A percentile compares a stretch with the other conserved stretches of the same genome.
Evolutionary conservation across 2,329 filamentous ascomycete genomes (phyloP).

Genomic region (Rutstroemia sp.): DNA sequence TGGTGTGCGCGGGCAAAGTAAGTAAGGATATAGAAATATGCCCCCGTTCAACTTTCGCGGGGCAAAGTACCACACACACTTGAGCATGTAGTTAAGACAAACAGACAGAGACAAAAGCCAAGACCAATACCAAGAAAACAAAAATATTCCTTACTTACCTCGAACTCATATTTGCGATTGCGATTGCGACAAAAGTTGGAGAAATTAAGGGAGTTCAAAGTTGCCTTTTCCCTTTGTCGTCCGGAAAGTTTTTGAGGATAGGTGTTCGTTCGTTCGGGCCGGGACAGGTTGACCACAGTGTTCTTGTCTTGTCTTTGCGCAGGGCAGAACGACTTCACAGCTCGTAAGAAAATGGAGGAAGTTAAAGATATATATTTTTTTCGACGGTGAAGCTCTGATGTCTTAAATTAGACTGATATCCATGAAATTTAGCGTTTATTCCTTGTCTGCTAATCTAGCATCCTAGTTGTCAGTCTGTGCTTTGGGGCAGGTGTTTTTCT

Average conservation of each 20-base stretch:
- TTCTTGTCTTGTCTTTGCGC: no score
- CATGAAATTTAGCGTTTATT: not conserved
- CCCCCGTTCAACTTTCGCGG: no score
- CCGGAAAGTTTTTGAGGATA: no score
- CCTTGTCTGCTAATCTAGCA: not conserved
- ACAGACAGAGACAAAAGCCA: no score
- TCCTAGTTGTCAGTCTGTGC: not conserved
- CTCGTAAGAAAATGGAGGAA: no score
- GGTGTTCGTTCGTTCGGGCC: not conserved
- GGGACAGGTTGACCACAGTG: no score
- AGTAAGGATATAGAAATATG: no score
- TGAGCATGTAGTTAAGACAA: no score
- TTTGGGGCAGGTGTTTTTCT: not conserved
- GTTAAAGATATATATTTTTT: no score
- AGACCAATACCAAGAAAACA: not conserved
- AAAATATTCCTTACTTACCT: conserved; percentile 21
- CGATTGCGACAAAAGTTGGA: not conserved
- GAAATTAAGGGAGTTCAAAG: not conserved
- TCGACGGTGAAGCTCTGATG: not conserved
- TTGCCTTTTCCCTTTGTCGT: not conserved
- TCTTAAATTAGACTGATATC: not conserved
- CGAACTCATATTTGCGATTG: conserved; percentile 22
- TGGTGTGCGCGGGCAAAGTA: no score
- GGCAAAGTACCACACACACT: no score
- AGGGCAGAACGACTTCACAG: no score